Conservation (phyloP, 208 protist genomes). For the Lotmaria passim region DNA sequence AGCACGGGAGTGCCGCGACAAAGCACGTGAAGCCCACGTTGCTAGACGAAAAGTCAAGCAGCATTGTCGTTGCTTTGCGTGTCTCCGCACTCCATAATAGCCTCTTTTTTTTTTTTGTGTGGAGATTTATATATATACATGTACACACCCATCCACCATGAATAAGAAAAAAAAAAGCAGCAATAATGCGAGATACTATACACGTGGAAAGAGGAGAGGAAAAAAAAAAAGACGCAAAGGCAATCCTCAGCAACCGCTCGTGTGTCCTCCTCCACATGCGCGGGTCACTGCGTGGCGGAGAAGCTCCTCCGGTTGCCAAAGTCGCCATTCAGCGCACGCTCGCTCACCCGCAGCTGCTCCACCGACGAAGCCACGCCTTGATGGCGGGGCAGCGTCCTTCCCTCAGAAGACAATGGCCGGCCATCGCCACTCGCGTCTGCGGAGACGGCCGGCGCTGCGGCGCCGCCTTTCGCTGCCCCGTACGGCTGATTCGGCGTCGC, state of each 20-base stretch:
- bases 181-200: neutral
- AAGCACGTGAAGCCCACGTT: no score
- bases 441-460: neutral
- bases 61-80: no score
- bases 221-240: neutral
- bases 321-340: constrained; percentile 13
- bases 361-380: constrained; percentile 3
- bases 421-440: neutral
- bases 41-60: no score
- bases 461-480: neutral
- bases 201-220: neutral
- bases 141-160: no score
- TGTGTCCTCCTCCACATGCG: no score
- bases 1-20: no score
- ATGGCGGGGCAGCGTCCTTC: neutral
- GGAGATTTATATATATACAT: no score
- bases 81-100: no score
- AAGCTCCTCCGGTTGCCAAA: neutral
- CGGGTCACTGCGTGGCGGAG: constrained; percentile 7
- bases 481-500: neutral
- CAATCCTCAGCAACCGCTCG: no score
- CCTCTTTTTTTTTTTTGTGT: no score
- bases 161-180: no score
- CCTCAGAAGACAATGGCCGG: neutral
- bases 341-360: constrained; percentile 26